Evolutionary conservation across 1,139 yeast genomes (phyloP).

Genomic region (Pichia kudriavzevii): DNA sequence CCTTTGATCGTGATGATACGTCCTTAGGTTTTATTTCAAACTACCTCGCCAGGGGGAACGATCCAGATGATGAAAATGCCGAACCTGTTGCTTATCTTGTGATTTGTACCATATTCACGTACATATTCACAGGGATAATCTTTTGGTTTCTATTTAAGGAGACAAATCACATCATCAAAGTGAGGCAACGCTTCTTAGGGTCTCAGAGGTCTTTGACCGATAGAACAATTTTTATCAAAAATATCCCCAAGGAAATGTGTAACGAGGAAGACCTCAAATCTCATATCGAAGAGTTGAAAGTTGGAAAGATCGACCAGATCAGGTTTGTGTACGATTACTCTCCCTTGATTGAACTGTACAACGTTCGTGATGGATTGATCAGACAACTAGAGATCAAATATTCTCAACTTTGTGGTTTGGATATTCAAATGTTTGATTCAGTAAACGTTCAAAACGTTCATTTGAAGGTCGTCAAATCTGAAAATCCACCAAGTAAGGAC

Average conservation of each 20-base stretch:
- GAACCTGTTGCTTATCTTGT: constrained; percentile 37
- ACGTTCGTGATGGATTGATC: constrained; percentile 31
- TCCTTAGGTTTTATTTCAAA: constrained; percentile 3
- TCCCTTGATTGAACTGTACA: constrained; percentile 38
- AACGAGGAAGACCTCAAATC: constrained; percentile 38
- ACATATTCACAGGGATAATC: constrained; percentile 69
- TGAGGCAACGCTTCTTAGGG: constrained; percentile 81
- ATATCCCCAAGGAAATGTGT: constrained; percentile 39
- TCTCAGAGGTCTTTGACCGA: constrained; percentile 87
- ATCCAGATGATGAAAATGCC: constrained; percentile 13
- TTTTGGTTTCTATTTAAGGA: constrained; percentile 57
- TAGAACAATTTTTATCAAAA: constrained; percentile 62
- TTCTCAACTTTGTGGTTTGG: constrained; percentile 38
- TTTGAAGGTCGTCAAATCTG: constrained; percentile 7
- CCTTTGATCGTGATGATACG: constrained; percentile 44
- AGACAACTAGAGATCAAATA: constrained; percentile 39
- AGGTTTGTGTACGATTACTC: constrained; percentile 51
- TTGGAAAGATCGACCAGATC: constrained; percentile 52
- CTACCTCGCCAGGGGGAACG: neutral
- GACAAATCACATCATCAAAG: constrained; percentile 64
- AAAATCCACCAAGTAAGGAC: constrained; percentile 13
- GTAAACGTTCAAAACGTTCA: constrained; percentile 11
- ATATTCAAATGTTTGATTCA: constrained; percentile 25
- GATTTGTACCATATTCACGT: constrained; percentile 83
- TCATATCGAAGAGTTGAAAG: constrained; percentile 54